Base-by-base conservation (phyloP, 371 early-diverging fungal species). In the Rhizopus stolonifer region DNA sequence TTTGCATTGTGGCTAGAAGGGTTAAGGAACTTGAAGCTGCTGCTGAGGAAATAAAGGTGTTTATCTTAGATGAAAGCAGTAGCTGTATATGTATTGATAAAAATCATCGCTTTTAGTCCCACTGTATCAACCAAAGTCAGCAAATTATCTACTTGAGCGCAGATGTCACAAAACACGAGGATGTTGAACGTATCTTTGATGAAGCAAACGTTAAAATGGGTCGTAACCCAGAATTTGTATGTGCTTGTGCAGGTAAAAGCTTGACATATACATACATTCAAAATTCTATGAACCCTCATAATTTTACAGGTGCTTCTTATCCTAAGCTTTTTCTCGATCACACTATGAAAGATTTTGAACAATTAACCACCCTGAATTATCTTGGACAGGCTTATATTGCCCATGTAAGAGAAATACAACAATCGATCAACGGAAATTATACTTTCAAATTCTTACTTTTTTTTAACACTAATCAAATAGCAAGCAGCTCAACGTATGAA, bases 1-100 rank as follows among this genome's bases (percentile, higher is more conserved):
- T 98, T 1, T 91, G 93, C n/a, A 87, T 96, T 47, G 83, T 92
- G 1, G 94, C 96, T 3, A 80, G 97, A 34, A 78, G 84, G 29
- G 65, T 75, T 21, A 54, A 69, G 0, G 75, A 74, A 13, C 71
- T 95, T 11, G 74, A 82, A 22, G 61, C 46, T 23, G 85, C 86
- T 1, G 64, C 70, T 1, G 68, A 72, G 45, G 79, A 79, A 36
- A 81, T 87, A 46, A 80, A 84, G 73, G 81, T 73, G 56, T 52
- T 11, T 15, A 36, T 15, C n/a, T n/a, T n/a, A n/a, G n/a, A n/a
- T n/a, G n/a, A n/a, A n/a, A n/a, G n/a, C n/a, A n/a, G n/a, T n/a
- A n/a, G n/a, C n/a, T n/a, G n/a, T n/a, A n/a, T n/a, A 24, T 31
- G 21, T 62, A n/a, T 53, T 43, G 58, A 51, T 23, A 25, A 23